Base-by-base conservation (phyloP, 208 protist genomes). In the Trypanosoma avium region DNA sequence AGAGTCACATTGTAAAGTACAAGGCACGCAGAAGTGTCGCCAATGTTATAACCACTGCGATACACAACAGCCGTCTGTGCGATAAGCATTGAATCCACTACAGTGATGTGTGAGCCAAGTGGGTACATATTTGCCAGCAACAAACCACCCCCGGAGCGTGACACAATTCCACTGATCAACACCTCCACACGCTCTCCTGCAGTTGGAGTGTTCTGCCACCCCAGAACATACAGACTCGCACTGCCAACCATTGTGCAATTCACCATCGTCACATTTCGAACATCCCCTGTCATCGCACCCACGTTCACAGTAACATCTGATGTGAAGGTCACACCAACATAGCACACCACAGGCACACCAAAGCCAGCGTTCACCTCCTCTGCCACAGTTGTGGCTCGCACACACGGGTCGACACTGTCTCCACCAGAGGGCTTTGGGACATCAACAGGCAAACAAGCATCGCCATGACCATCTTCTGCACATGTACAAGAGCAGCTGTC, bases 91-190 rank as follows among this genome's bases (percentile, higher is more conserved):
- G 56, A 61, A 36, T 61, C 56, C 42, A 47, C 0, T 13, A 61
- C 36, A 6, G 56, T 61, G 21, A 61, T 21, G 15, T 19, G 30
- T 7, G 56, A 61, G 2, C 35, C 56, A 4, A 17, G 29, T 30
- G 50, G 50, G 50, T 40, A 56, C 50, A 8, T 56, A 0, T 33
- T 38, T 8, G 50, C 50, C 24, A 56, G 50, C 42, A 61, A n/a
- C 45, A 48, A 9, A 15, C 42, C 42, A 29, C 56, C 45, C 35
- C 56, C 56, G 17, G 56, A 61, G 45, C 42, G 42, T 30, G 50
- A 56, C 42, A 47, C 56, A 35, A 61, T 30, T 12, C 56, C 56
- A 19, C 56, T 61, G 45, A 61, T 52, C 56, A 30, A 61, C 56
- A 61, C 56, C 12, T 47, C 21, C 26, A 61, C 45, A 21, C 43